Evolutionary conservation across 2,329 filamentous ascomycete genomes (phyloP), one percentile per base, ranked within the genome.

Genomic region (Talaromyces sp.): DNA sequence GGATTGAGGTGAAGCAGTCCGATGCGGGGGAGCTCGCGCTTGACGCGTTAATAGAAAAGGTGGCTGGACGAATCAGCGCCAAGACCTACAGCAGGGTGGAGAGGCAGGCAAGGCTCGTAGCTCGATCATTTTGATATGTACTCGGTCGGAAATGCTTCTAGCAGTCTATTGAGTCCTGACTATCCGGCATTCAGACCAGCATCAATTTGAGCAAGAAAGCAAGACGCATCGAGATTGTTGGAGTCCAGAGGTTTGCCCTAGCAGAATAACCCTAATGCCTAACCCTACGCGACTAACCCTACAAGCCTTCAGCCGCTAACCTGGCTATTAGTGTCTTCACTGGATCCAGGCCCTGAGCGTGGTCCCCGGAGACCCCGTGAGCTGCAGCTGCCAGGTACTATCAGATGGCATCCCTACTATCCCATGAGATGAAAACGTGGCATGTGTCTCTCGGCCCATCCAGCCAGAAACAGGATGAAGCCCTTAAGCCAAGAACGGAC

Each of bases 21-120:
- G 31, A 56, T 56, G 53, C 53, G 53, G n/a, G 45, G 58, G 60
- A 58, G 61, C 34, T 58, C 38, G 45, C 61, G 51, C 25, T 62
- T 19, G 58, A 60, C 58, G 58, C 58, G 58, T 60, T 60, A 43
- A 59, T 59, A 17, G 58, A 51, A 63, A 40, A 19, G 34, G 38
- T n/a, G 63, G 43, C 43, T 64, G 54, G 53, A 36, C 36, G 38
- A 58, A 56, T 56, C 53, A 56, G 31, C 53, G 53, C 31, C 53
- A 56, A 56, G 51, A 34, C 27, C 49, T n/a, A 11, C 49, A 11
- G 15, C 45, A 27, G 15, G 45, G 22, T 49, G 8, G 7, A 27
- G 45, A 49, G 43, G 45, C 47, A 25, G 49, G 15, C 43, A 47
- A 47, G 43, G 43, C 43, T 13, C 49, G n/a, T 11, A 5, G 13